A percentile compares a stretch with the other conserved stretches of the same genome.
Evolutionary conservation across 345 rosid species (phyloP).

Genomic region (Eucalyptus pauciflora): DNA sequence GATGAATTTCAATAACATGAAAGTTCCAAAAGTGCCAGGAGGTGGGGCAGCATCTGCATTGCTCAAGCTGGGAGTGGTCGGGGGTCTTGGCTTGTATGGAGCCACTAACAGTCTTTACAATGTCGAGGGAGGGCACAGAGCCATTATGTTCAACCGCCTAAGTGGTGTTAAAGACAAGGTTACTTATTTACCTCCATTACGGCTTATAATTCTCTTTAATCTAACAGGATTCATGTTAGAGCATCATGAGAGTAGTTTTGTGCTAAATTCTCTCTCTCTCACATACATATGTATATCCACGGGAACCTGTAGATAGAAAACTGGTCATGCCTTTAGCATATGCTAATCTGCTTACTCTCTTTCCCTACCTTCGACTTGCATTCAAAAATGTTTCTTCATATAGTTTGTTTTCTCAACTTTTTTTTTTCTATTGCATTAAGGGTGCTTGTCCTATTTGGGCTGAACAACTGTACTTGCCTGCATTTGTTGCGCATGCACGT

Average conservation of each 20-base stretch:
- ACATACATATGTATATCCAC: background rate
- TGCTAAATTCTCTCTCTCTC: background rate
- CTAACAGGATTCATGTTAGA: background rate
- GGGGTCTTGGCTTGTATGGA: slow-evolving; percentile 67
- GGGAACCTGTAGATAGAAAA: background rate
- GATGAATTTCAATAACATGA: slow-evolving; percentile 49
- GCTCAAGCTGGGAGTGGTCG: slow-evolving; percentile 58
- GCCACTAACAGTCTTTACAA: slow-evolving; percentile 58
- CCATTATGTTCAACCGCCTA: slow-evolving; percentile 54
- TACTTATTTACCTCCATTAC: background rate
- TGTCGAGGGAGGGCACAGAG: slow-evolving; percentile 70
- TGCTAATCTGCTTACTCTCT: background rate
- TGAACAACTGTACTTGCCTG: no score
- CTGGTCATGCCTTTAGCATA: background rate
- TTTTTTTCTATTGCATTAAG: background rate
- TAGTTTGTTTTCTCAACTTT: background rate
- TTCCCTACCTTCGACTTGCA: background rate
- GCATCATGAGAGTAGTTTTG: background rate
- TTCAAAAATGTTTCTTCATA: background rate
- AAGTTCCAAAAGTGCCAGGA: slow-evolving; percentile 76
- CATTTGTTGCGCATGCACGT: background rate
- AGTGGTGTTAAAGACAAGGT: slow-evolving; percentile 57
- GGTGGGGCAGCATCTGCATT: slow-evolving; percentile 52
- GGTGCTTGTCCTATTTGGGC: background rate
- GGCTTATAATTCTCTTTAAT: background rate